Evolutionary conservation across 306 rosid species (phyloP), one percentile per base, ranked within the genome.

Genomic region (Gillenia trifoliata): DNA sequence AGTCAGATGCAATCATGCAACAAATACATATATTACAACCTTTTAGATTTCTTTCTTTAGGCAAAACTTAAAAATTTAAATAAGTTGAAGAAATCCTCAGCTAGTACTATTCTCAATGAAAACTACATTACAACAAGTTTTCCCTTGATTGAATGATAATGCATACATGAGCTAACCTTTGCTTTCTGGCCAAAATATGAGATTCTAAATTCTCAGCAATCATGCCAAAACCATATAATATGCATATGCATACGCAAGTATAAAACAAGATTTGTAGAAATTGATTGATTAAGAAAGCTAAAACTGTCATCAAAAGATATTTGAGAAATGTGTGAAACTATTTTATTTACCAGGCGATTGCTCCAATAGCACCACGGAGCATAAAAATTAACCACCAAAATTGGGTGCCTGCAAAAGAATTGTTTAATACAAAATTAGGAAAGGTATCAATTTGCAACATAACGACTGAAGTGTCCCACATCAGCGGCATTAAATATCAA

Each of bases 301-400:
- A 45, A 60, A 60, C 11, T 71, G 75, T 69, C 74, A 40, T 34
- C 7, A 62, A 49, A 70, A 60, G 59, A 66, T 3, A 76, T 47
- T 33, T 22, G 56, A 70, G 71, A 6, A 57, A 81, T 49, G 41
- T 12, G 74, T 50, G 45, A 72, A 52, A 70, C 79, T 52, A 76
- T 73, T 77, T 36, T 34, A 68, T 71, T 86, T 91, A 94, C 98
- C 96, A 94, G 78, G 72, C 94, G 96, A 77, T 94, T 92, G 77
- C 97, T 91, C 98, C 97, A 91, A 76, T 84, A 82, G 86, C 98
- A 94, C 98, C 98, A 94, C 59, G 98, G 98, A 79, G 98, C 98
- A 71, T 64, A 87, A 87, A 94, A 94, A 64, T 91, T 91, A 80
- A 91, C 96, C 72, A 87, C 90, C 84, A 93, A 84, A 79, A 94